Evolutionary conservation across 1,284 basidiomycete genomes (phyloP).

Genomic region (Apiotrichum laibachii): DNA sequence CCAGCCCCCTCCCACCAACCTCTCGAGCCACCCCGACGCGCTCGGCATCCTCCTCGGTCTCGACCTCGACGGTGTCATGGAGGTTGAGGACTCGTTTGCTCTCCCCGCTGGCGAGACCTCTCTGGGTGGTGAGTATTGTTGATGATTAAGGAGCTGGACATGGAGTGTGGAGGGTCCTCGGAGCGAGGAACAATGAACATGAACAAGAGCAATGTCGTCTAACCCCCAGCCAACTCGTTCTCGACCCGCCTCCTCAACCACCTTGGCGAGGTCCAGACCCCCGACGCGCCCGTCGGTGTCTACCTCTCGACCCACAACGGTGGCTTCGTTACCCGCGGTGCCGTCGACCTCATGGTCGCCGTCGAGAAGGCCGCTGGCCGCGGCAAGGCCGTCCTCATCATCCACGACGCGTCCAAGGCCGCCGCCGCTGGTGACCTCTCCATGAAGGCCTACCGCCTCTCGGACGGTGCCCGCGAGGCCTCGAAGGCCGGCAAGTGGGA

Average conservation of each 20-base stretch:
- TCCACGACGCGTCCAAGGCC: conserved; percentile 74
- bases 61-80: conserved; percentile 84
- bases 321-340: conserved; percentile 86
- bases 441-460: conserved; percentile 87
- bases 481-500: conserved; percentile 86
- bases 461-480: conserved; percentile 77
- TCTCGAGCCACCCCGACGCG: conserved; percentile 57
- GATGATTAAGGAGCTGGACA: too few species aligned
- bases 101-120: conserved; percentile 57
- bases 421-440: conserved; percentile 75
- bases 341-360: conserved; percentile 85
- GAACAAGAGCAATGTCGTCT: not conserved
- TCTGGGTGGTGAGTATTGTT: conserved; percentile 34
- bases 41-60: conserved; percentile 85
- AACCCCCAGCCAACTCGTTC: conserved; percentile 38
- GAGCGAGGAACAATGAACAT: too few species aligned
- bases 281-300: conserved; percentile 93
- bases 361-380: conserved; percentile 57
- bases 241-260: conserved; percentile 44
- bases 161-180: too few species aligned
- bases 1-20: conserved; percentile 43
- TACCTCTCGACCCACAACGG: conserved; percentile 89
- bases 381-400: conserved; percentile 83
- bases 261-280: conserved; percentile 71
- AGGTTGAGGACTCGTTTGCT: conserved; percentile 89